Evolutionary conservation across 768 basidiomycete genomes (phyloP).

Genomic region (Saitozyma sp.): DNA sequence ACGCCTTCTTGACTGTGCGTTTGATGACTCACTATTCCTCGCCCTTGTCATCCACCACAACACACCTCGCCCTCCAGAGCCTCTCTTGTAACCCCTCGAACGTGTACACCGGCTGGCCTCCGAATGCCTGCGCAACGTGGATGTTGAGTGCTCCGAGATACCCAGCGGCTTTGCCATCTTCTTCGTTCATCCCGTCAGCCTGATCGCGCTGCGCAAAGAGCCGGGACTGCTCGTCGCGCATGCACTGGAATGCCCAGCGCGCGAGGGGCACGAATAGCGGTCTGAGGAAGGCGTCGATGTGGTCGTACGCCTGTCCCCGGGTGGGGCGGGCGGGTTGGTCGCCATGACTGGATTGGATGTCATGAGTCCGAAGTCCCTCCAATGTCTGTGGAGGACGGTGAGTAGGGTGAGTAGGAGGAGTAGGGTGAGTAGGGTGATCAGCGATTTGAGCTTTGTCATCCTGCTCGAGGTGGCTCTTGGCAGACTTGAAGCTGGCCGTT

Average conservation of each 20-base stretch:
- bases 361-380: background rate
- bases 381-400: background rate
- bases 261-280: slow-evolving; percentile 32
- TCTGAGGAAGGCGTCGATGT: slow-evolving; percentile 27
- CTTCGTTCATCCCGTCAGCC: background rate
- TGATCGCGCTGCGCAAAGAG: background rate
- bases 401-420: background rate
- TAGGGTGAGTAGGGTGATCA: background rate
- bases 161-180: slow-evolving; percentile 16
- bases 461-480: background rate
- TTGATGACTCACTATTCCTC: slow-evolving; percentile 6
- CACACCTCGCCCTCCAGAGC: slow-evolving; percentile 13
- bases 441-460: background rate
- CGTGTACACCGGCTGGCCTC: slow-evolving; percentile 3
- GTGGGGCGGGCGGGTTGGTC: slow-evolving; percentile 1
- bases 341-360: too few species aligned
- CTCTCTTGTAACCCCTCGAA: background rate
- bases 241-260: slow-evolving; percentile 13
- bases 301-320: slow-evolving; percentile 30
- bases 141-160: slow-evolving; percentile 4
- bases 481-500: background rate
- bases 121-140: slow-evolving; percentile 4
- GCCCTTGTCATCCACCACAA: slow-evolving; percentile 6
- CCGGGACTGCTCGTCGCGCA: slow-evolving; percentile 13
- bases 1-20: background rate